Percentiles rank a stretch among this genome's conserved stretches.
phyloP scores from a whole-genome alignment of 2,329 filamentous ascomycete species.

The Helotiales sp. region DNA sequence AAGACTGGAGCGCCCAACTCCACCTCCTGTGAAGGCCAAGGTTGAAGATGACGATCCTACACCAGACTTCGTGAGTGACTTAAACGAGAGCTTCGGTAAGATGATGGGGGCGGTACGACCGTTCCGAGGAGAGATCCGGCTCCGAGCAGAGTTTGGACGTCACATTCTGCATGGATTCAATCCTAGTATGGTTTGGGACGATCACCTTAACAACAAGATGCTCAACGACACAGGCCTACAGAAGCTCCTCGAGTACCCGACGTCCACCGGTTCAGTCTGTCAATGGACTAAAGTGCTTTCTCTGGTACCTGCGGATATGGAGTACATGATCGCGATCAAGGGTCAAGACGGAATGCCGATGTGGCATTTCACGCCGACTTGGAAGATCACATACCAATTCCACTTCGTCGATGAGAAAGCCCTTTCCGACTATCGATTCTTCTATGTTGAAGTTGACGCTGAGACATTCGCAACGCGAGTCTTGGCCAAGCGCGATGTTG shows the following conservation, averaged over 20 bases:
- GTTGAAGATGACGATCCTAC: constrained; percentile 14
- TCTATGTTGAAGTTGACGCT: constrained; percentile 32
- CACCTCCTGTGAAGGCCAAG: background rate
- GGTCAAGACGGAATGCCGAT: constrained; percentile 18
- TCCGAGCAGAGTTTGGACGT: constrained; percentile 33
- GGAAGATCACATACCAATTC: constrained; percentile 31
- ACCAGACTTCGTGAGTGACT: constrained; percentile 21
- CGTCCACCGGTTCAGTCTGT: constrained; percentile 1
- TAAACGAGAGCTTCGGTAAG: constrained; percentile 18
- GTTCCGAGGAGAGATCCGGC: constrained; percentile 26
- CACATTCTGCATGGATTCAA: constrained; percentile 24
- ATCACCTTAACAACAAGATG: background rate
- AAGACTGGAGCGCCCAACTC: background rate
- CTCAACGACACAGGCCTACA: background rate
- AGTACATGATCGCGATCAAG: constrained; percentile 27
- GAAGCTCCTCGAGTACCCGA: background rate
- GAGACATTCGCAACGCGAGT: constrained; percentile 27
- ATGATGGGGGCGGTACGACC: constrained; percentile 25
- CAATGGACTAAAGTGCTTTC: constrained; percentile 33
- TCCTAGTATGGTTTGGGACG: constrained; percentile 12
- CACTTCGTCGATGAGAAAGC: constrained; percentile 22
- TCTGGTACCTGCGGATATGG: constrained; percentile 24
- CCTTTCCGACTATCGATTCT: constrained; percentile 2
- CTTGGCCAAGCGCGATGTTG: constrained; percentile 19
- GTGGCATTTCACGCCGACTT: constrained; percentile 24